Evolutionary conservation across 1,284 basidiomycete species (phyloP).

Genomic region (Apiotrichum brassicae): DNA sequence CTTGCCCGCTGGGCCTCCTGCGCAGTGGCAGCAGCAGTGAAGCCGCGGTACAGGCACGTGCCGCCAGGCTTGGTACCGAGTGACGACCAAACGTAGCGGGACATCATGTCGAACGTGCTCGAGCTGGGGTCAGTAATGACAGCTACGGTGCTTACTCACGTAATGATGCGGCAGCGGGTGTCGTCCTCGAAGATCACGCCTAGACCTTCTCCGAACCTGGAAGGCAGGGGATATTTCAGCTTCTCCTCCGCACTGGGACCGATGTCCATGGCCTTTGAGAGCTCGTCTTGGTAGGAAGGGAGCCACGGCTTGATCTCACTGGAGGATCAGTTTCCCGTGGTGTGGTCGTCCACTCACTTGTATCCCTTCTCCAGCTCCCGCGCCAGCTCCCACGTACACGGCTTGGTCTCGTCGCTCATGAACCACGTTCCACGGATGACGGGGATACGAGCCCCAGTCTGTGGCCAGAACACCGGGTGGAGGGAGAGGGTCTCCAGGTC

Average conservation of each 20-base stretch:
- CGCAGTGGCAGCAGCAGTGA: constrained; percentile 40
- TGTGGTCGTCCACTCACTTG: constrained; percentile 25
- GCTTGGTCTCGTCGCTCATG: constrained; percentile 47
- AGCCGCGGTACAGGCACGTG: constrained; percentile 50
- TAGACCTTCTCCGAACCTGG: constrained; percentile 40
- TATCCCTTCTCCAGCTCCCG: constrained; percentile 52
- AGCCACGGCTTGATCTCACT: constrained; percentile 47
- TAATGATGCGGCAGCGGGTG: constrained; percentile 47
- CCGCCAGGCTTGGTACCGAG: constrained; percentile 43
- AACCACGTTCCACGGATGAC: constrained; percentile 54
- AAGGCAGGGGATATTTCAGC: constrained; percentile 48
- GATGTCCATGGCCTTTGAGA: constrained; percentile 48
- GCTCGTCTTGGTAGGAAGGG: constrained; percentile 51
- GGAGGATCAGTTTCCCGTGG: neutral
- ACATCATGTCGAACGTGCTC: constrained; percentile 40
- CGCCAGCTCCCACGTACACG: constrained; percentile 49
- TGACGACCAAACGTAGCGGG: constrained; percentile 43
- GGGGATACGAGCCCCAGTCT: constrained; percentile 48
- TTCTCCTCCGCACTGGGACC: constrained; percentile 53
- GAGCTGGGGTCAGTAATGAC: constrained; percentile 18
- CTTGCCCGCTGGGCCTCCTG: neutral
- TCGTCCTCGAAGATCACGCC: constrained; percentile 52
- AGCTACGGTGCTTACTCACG: constrained; percentile 28
- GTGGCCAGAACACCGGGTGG: constrained; percentile 53
- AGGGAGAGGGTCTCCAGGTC: constrained; percentile 41